These are phyloP conservation scores for Colletotrichum simmondsii DNA, from an alignment of 2,329 filamentous ascomycete genomes.

Conservation along the genomic window DNA sequence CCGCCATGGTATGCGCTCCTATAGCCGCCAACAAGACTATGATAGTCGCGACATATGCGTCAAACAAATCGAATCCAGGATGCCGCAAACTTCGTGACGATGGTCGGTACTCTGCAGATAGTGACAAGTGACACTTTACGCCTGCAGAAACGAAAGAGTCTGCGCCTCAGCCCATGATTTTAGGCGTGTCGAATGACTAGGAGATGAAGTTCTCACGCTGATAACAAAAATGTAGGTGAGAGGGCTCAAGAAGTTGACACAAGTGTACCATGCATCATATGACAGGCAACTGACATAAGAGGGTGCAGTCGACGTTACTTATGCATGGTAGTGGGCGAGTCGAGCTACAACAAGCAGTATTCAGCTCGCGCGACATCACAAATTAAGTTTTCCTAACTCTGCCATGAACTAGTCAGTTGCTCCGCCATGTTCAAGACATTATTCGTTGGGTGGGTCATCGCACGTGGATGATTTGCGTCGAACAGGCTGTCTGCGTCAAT, in stretches of 20 bases:
- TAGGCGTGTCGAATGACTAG: not conserved
- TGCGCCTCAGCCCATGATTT: not conserved
- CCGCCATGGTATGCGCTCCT: conserved; percentile 8
- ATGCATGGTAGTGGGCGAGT: not conserved
- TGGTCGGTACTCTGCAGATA: too few relatives aligned
- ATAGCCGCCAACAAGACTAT: not conserved
- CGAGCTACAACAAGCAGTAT: not conserved
- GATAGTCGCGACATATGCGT: not conserved
- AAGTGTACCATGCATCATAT: too few relatives aligned
- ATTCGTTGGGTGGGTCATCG: not conserved
- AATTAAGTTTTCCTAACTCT: not conserved
- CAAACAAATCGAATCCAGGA: too few relatives aligned
- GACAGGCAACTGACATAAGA: not conserved
- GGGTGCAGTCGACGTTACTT: not conserved
- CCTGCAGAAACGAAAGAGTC: not conserved
- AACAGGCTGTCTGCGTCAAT: too few relatives aligned
- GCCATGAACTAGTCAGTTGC: conserved; percentile 4
- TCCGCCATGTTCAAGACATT: not conserved
- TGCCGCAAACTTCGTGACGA: too few relatives aligned
- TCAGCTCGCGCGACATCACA: not conserved
- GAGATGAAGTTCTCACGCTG: not conserved
- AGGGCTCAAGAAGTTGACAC: not conserved
- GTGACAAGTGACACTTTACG: not conserved
- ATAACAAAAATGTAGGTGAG: not conserved
- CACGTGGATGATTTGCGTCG: not conserved